A percentile compares a stretch with the other conserved stretches of the same genome.
Conservation (phyloP, 192 early-diverging fungal genomes). For the Coemansia sp. region DNA sequence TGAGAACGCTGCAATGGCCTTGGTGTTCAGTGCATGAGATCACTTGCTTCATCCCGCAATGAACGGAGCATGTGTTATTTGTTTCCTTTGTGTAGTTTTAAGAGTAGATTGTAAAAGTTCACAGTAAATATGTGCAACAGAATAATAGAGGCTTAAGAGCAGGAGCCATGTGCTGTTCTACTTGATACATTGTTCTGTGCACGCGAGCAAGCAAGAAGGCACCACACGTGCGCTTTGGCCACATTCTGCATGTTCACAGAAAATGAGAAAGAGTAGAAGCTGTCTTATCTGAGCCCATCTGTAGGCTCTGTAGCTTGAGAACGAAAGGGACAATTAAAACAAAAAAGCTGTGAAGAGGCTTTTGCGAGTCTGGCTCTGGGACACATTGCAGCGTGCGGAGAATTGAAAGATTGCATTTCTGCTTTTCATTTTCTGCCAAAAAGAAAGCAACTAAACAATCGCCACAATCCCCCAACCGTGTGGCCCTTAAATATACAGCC, state of each 20-base stretch:
- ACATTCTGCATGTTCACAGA: neutral
- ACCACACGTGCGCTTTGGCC: neutral
- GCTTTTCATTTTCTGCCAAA: neutral
- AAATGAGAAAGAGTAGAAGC: neutral
- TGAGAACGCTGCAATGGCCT: constrained; percentile 24
- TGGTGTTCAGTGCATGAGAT: neutral
- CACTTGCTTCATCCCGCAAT: neutral
- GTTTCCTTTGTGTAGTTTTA: neutral
- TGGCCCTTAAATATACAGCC: too few species aligned
- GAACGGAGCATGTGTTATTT: neutral
- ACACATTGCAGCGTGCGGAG: neutral
- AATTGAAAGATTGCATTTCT: neutral
- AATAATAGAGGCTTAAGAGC: too few species aligned
- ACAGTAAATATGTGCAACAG: neutral
- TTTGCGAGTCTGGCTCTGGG: neutral
- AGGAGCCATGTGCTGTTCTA: neutral
- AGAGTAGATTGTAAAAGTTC: neutral
- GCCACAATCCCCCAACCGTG: too few species aligned
- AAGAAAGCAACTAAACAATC: too few species aligned
- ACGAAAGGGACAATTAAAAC: neutral
- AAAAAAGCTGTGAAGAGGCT: neutral
- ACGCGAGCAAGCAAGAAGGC: neutral
- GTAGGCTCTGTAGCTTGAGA: neutral
- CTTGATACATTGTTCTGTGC: neutral
- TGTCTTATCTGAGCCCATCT: constrained; percentile 14